Evolutionary conservation across 805 yeast species (phyloP).

Genomic region (Barnettozyma sucrosica): DNA sequence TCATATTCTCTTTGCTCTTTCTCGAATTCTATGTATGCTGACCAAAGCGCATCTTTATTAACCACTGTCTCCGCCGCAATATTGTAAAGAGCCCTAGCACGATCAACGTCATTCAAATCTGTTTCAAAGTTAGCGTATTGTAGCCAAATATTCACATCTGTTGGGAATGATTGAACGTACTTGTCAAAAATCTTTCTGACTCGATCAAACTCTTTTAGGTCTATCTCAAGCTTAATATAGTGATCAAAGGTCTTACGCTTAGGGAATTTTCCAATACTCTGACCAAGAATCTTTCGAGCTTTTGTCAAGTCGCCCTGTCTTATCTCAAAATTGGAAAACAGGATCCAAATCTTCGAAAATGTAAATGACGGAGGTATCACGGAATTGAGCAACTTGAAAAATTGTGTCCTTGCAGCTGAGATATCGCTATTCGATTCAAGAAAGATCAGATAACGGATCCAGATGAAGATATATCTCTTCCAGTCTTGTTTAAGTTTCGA

Average conservation of each 20-base stretch:
- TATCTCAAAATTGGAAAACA: slow-evolving; percentile 65
- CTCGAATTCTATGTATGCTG: slow-evolving; percentile 49
- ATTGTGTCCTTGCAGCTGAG: slow-evolving; percentile 44
- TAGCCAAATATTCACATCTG: slow-evolving; percentile 44
- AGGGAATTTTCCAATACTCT: slow-evolving; percentile 62
- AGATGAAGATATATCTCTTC: slow-evolving; percentile 64
- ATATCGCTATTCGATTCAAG: slow-evolving; percentile 48
- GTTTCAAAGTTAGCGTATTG: slow-evolving; percentile 66
- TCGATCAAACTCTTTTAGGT: slow-evolving; percentile 73
- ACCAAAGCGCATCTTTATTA: slow-evolving; percentile 26
- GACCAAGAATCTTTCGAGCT: slow-evolving; percentile 69
- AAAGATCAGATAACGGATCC: slow-evolving; percentile 61
- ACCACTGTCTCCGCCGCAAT: slow-evolving; percentile 35
- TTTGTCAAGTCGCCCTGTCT: slow-evolving; percentile 45
- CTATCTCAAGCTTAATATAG: slow-evolving; percentile 64
- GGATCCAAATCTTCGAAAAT: slow-evolving; percentile 70
- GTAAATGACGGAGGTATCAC: slow-evolving; percentile 57
- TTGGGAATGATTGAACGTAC: slow-evolving; percentile 46
- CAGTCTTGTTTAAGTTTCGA: slow-evolving; percentile 40
- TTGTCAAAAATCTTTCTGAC: slow-evolving; percentile 69
- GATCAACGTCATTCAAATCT: slow-evolving; percentile 57
- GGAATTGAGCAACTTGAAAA: slow-evolving; percentile 40
- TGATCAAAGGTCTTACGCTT: slow-evolving; percentile 50
- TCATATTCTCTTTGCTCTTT: slow-evolving; percentile 54
- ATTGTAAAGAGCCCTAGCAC: slow-evolving; percentile 60